These are phyloP conservation scores for Dianthus caryophyllus DNA, from an alignment of 148 eudicot species.

Conservation along the genomic window DNA sequence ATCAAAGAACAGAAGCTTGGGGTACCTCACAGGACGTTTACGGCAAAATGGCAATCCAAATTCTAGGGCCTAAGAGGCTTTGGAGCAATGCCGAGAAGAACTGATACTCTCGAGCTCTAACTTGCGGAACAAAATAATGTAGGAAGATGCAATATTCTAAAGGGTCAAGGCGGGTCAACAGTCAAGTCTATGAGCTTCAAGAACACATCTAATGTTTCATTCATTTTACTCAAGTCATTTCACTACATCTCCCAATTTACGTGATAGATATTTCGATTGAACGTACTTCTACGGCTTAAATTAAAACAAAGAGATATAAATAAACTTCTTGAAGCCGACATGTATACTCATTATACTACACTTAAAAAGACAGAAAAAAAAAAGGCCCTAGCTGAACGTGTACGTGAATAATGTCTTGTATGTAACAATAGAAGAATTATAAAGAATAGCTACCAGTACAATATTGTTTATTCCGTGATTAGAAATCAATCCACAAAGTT, in stretches of 20 bases:
- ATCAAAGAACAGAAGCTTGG: neutral
- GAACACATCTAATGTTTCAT: neutral
- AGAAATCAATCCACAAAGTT: neutral
- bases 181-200: neutral
- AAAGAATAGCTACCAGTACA: neutral
- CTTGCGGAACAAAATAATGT: neutral
- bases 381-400: neutral
- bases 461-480: neutral
- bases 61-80: slow-evolving; percentile 2
- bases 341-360: neutral
- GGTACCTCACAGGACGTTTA: neutral
- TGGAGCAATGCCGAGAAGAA: neutral
- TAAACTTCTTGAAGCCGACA: neutral
- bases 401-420: neutral
- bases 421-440: neutral
- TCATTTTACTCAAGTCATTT: neutral
- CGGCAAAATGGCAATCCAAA: neutral
- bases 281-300: neutral
- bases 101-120: neutral
- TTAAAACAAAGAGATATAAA: neutral
- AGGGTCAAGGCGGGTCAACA: no score
- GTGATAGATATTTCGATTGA: no score
- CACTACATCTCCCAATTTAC: no score
- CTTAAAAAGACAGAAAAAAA: neutral
- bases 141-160: neutral